A percentile compares a stretch with the other conserved stretches of the same genome.
These are phyloP conservation scores for Hyparrhenia diplandra DNA, from an alignment of 176 grass and related monocot species.

Conservation along the genomic window DNA sequence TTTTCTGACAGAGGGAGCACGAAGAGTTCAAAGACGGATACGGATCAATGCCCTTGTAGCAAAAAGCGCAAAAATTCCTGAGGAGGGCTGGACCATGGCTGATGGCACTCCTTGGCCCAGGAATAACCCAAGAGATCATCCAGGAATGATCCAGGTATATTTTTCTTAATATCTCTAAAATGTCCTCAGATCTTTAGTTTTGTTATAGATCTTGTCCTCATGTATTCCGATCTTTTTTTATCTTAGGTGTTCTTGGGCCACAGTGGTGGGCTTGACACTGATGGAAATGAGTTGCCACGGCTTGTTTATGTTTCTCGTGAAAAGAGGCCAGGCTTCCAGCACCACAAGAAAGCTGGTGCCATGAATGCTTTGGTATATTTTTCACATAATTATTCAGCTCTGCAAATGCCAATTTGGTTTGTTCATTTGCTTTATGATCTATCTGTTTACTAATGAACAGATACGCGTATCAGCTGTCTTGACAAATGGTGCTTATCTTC, in stretches of 20 bases:
- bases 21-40: slow-evolving; percentile 94
- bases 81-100: slow-evolving; percentile 95
- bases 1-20: slow-evolving; percentile 75
- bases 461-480: slow-evolving; percentile 97
- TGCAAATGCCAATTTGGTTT: background rate
- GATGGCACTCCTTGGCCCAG: slow-evolving; percentile 96
- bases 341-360: slow-evolving; percentile 96
- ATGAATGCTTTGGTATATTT: slow-evolving; percentile 91
- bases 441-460: slow-evolving; percentile 29
- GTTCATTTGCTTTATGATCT: slow-evolving; percentile 15
- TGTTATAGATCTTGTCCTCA: slow-evolving; percentile 13
- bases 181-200: background rate
- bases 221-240: slow-evolving; percentile 15
- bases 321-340: slow-evolving; percentile 91
- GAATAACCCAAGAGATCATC: slow-evolving; percentile 88
- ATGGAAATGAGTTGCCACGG: slow-evolving; percentile 93
- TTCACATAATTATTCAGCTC: background rate
- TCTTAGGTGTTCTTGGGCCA: slow-evolving; percentile 89
- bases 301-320: slow-evolving; percentile 98
- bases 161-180: slow-evolving; percentile 5
- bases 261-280: slow-evolving; percentile 91
- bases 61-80: slow-evolving; percentile 95
- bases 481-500: slow-evolving; percentile 94
- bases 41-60: slow-evolving; percentile 91
- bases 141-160: slow-evolving; percentile 93